Conservation (phyloP, 1,284 basidiomycete species). For the Moesziomyces aphidis region DNA sequence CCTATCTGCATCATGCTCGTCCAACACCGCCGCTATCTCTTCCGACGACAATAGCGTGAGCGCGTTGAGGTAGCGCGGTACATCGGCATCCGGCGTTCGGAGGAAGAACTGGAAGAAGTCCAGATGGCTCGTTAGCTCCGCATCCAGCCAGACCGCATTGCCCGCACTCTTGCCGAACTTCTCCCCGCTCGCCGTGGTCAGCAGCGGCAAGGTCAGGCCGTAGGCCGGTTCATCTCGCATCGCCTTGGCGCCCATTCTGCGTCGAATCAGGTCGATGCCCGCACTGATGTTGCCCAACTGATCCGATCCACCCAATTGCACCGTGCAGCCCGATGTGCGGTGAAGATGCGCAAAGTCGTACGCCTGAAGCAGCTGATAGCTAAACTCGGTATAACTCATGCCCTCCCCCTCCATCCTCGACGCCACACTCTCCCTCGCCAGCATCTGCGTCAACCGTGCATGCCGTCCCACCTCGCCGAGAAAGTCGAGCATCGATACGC, state of each 20-base stretch:
- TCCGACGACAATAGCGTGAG: slow-evolving; percentile 82
- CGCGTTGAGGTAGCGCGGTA: slow-evolving; percentile 81
- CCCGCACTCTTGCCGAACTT: slow-evolving; percentile 98
- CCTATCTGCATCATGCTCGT: slow-evolving; percentile 74
- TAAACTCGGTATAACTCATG: slow-evolving; percentile 96
- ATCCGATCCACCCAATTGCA: slow-evolving; percentile 95
- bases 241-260: slow-evolving; percentile 64
- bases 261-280: slow-evolving; percentile 86
- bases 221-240: slow-evolving; percentile 72
- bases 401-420: slow-evolving; percentile 70
- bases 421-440: slow-evolving; percentile 87
- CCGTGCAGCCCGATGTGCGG: slow-evolving; percentile 75
- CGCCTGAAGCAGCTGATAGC: slow-evolving; percentile 95
- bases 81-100: slow-evolving; percentile 82
- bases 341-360: slow-evolving; percentile 91
- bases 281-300: slow-evolving; percentile 99
- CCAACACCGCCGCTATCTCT: slow-evolving; percentile 75
- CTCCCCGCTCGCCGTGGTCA: slow-evolving; percentile 87
- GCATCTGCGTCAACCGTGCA: slow-evolving; percentile 88
- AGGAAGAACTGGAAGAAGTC: slow-evolving; percentile 82
- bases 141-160: slow-evolving; percentile 84
- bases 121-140: slow-evolving; percentile 39
- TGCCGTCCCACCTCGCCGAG: slow-evolving; percentile 83
- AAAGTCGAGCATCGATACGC: slow-evolving; percentile 84
- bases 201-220: slow-evolving; percentile 91